Evolutionary conservation across 2,329 filamentous ascomycete species (phyloP), one percentile per base, ranked within the genome.

Genomic region (Claviceps humidiphila): DNA sequence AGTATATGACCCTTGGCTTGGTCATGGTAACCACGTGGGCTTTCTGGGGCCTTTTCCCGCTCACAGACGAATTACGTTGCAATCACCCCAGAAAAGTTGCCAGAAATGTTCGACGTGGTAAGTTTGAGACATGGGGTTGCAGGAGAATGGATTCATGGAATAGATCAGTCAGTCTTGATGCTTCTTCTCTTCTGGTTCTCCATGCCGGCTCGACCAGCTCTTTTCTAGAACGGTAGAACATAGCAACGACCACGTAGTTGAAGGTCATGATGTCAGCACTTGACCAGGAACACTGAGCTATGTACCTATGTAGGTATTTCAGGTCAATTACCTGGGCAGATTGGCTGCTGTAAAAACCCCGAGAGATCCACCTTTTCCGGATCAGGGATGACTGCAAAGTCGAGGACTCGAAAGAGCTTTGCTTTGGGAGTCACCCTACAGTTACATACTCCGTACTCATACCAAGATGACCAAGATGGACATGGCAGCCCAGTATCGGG

Each of bases 1-100:
- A 89, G 64, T 87, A 88, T 38, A 89, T 75, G 2, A 89, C 84
- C 34, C 67, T 61, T 24, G 64, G 57, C 34, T 65, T 63, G 7
- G 51, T 47, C 67, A 70, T 70, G n/a, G 13, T 14, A 22, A 43
- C 2, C 17, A 22, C 8, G 47, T 55, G 2, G 34, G 41, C 16
- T n/a, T 30, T 40, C 40, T 20, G 7, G 40, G n/a, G 40, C 16
- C 16, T 9, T 43, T n/a, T 43, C 20, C 20, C 42, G 20, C 20
- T 24, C 8, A 41, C 40, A 9, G 40, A 24, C 42, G 37, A n/a
- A 43, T 17, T 50, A 13, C 26, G 9, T 8, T 43, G 37, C 17
- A 16, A 22, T 34, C 14, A 22, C 11, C 9, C 34, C 17, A 5
- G n/a, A n/a, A 11, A 38, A 11, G 17, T 17, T 8, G 30, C 34